These are phyloP conservation scores for Talaromyces marneffei DNA, from an alignment of 2,329 filamentous ascomycete genomes.

Conservation along the genomic window DNA sequence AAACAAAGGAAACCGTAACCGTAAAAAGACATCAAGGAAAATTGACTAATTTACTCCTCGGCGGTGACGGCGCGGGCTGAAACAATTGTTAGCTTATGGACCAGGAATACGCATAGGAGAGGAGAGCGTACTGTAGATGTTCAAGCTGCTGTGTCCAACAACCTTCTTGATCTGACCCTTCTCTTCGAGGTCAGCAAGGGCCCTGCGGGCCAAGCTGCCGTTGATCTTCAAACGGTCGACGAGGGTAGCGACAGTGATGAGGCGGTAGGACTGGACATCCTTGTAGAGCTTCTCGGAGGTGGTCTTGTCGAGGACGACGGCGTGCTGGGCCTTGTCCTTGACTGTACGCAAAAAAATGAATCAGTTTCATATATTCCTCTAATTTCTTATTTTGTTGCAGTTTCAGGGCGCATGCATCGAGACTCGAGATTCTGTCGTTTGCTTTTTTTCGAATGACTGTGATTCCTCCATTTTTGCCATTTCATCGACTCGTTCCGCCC, in stretches of 20 bases:
- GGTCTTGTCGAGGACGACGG: conserved; percentile 94
- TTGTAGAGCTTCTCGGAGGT: conserved; percentile 99
- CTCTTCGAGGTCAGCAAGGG: conserved; percentile 89
- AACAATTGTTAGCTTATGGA: neutral
- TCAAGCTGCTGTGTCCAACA: conserved; percentile 92
- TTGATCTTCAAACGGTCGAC: conserved; percentile 99
- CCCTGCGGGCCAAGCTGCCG: conserved; percentile 87
- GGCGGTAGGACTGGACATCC: conserved; percentile 99
- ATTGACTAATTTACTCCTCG: conserved; percentile 36
- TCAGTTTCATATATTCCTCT: neutral
- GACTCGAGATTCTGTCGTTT: neutral
- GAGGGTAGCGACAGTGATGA: conserved; percentile 96
- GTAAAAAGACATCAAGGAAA: conserved; percentile 21
- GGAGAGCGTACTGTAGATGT: conserved; percentile 82
- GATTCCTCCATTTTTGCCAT: neutral
- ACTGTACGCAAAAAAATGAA: conserved; percentile 52
- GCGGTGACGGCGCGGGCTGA: conserved; percentile 41
- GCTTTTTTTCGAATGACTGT: neutral
- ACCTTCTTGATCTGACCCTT: conserved; percentile 98
- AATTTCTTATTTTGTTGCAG: neutral
- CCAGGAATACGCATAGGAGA: neutral
- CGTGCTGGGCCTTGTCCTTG: conserved; percentile 99
- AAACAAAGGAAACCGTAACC: conserved; percentile 29
- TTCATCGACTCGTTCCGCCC: no score
- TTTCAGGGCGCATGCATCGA: neutral